A percentile compares a stretch with the other conserved stretches of the same genome.
phyloP scores from a whole-genome alignment of 257 asterid species.

The Solanum chmielewskii region DNA sequence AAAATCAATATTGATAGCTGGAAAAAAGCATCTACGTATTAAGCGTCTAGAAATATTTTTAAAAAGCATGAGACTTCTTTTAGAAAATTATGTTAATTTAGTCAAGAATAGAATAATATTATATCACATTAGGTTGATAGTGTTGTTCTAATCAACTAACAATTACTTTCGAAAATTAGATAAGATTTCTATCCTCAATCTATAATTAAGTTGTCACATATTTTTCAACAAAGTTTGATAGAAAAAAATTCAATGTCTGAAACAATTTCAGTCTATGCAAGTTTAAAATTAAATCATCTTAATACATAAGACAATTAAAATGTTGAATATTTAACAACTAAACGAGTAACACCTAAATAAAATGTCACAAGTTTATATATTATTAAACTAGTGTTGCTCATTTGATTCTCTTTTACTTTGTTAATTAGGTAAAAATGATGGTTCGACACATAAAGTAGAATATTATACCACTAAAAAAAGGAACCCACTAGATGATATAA shows the following conservation, averaged over 20 bases:
- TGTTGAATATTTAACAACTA: too few relatives aligned
- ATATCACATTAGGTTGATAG: too few relatives aligned
- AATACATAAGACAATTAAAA: too few relatives aligned
- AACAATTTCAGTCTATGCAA: neutral
- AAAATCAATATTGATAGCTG: neutral
- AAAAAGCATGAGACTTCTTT: too few relatives aligned
- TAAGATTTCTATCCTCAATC: neutral
- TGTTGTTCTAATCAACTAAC: neutral
- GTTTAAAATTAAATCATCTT: too few relatives aligned
- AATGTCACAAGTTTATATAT: neutral
- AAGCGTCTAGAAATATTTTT: neutral
- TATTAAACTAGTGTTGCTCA: neutral
- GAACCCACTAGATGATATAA: neutral
- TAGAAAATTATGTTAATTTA: neutral
- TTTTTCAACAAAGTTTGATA: neutral
- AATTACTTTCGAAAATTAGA: neutral
- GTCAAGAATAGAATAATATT: too few relatives aligned
- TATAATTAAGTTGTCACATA: neutral
- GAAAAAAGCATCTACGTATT: too few relatives aligned
- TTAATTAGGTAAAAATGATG: too few relatives aligned
- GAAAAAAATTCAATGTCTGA: too few relatives aligned
- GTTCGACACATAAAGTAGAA: neutral
- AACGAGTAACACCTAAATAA: neutral
- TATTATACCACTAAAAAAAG: fast-evolving
- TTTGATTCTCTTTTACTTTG: neutral